These are phyloP conservation scores for Ajuga reptans DNA, from an alignment of 305 asterid species.

Conservation along the genomic window DNA sequence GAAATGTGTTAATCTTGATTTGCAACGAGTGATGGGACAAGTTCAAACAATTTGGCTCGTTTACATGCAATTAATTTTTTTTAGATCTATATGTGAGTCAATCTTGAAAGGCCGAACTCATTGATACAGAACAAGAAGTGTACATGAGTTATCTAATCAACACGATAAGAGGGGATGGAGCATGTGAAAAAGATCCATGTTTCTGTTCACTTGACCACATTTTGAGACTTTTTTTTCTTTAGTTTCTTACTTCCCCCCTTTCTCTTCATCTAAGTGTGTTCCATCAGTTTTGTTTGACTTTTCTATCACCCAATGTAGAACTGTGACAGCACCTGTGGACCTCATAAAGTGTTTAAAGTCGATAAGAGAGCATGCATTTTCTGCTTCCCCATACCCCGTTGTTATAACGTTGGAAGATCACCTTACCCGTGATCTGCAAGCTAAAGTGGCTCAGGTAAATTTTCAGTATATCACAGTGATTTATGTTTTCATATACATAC, in stretches of 20 bases:
- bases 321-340: slow-evolving; percentile 74
- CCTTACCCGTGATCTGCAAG: slow-evolving; percentile 67
- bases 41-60: neutral
- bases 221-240: neutral
- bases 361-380: slow-evolving; percentile 63
- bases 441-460: slow-evolving; percentile 72
- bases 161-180: too few species aligned
- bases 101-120: neutral
- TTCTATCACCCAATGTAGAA: slow-evolving; percentile 36
- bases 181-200: neutral
- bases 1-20: neutral
- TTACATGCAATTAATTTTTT: neutral
- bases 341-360: slow-evolving; percentile 68
- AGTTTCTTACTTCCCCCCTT: neutral
- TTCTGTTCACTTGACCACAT: neutral
- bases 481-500: slow-evolving; percentile 9
- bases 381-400: slow-evolving; percentile 71
- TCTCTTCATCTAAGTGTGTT: neutral
- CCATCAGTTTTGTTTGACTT: neutral
- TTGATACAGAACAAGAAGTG: neutral
- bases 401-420: slow-evolving; percentile 86
- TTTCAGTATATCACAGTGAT: neutral
- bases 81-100: neutral
- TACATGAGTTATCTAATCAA: neutral
- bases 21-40: neutral